Conservation (phyloP, 495 filamentous ascomycete genomes). For the Lophiostoma macrostomum region DNA sequence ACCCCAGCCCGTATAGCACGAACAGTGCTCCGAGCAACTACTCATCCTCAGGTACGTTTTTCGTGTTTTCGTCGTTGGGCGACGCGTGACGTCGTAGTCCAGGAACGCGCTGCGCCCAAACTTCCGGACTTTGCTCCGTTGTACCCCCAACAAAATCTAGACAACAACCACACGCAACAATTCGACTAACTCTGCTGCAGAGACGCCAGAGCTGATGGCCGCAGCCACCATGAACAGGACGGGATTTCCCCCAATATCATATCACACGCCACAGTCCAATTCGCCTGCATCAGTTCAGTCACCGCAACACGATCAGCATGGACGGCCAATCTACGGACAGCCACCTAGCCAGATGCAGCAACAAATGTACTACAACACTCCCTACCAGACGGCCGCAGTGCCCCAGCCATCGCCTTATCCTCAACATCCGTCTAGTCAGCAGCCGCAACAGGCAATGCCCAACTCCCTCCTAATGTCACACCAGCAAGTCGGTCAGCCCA, state of each 20-base stretch:
- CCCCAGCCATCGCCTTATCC: constrained; percentile 77
- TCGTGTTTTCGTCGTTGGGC: background rate
- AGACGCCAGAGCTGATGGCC: constrained; percentile 90
- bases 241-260: constrained; percentile 75
- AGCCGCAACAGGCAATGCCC: constrained; percentile 61
- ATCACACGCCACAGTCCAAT: constrained; percentile 93
- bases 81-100: background rate
- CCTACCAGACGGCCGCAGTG: constrained; percentile 55
- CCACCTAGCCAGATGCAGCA: constrained; percentile 73
- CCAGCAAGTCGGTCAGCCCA: constrained; percentile 55
- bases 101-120: background rate
- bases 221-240: constrained; percentile 80
- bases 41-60: constrained; percentile 41
- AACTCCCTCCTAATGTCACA: constrained; percentile 68
- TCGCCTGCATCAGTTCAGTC: constrained; percentile 96
- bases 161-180: background rate
- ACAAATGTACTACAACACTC: constrained; percentile 69
- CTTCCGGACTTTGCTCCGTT: background rate
- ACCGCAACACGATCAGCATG: constrained; percentile 85
- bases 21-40: constrained; percentile 43
- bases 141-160: background rate
- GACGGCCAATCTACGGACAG: constrained; percentile 74
- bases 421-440: constrained; percentile 63
- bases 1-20: constrained; percentile 44
- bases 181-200: constrained; percentile 44